Percentiles rank a stretch among this genome's conserved stretches.
These are phyloP conservation scores for Zygosaccharomyces siamensis DNA, from an alignment of 805 yeast species.

Conservation along the genomic window DNA sequence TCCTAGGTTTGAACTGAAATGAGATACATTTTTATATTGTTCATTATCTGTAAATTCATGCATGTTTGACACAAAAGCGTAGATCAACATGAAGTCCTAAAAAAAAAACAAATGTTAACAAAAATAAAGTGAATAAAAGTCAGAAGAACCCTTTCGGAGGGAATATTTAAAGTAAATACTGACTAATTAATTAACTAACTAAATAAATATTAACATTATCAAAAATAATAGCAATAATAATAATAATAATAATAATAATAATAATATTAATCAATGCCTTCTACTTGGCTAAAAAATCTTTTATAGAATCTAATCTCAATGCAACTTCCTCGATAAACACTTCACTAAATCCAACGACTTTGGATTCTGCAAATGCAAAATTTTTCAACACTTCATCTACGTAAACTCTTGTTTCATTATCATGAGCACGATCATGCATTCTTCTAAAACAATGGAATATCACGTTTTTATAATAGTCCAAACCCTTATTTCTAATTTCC, in stretches of 20 bases:
- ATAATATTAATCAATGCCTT: background rate
- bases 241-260: background rate
- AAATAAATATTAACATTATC: too few species aligned
- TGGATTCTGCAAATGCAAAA: conserved; percentile 43
- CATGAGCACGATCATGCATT: conserved; percentile 49
- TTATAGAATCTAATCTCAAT: conserved; percentile 34
- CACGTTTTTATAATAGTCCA: conserved; percentile 41
- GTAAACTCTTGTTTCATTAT: conserved; percentile 42
- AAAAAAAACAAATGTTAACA: background rate
- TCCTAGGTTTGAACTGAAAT: background rate
- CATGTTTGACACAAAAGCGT: background rate
- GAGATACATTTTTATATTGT: background rate
- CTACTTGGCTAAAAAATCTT: conserved; percentile 18
- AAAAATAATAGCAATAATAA: background rate
- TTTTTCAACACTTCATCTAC: conserved; percentile 42
- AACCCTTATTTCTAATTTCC: conserved; percentile 19
- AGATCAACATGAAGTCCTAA: background rate
- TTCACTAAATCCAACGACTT: conserved; percentile 59
- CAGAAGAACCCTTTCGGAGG: background rate
- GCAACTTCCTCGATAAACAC: conserved; percentile 64
- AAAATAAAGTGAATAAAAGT: background rate
- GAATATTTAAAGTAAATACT: background rate
- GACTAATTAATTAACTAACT: too few species aligned
- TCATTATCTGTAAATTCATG: background rate
- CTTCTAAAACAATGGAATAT: conserved; percentile 43